These are phyloP conservation scores for Geotrichum cucujoidarum DNA, from an alignment of 1,139 yeast species.

Conservation along the genomic window DNA sequence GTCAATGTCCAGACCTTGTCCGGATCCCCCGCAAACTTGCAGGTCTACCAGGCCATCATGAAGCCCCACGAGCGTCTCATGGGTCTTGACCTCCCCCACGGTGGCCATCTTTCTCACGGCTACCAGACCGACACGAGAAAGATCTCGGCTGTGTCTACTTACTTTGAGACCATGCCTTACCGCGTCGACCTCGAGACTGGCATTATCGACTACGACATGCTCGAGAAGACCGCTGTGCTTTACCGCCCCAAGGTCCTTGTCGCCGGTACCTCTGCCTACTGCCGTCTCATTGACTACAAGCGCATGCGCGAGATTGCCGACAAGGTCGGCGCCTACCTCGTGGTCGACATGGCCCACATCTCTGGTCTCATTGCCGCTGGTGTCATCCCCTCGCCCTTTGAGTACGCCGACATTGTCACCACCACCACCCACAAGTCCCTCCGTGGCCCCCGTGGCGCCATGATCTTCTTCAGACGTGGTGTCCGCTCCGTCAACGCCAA, in stretches of 20 bases:
- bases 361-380: constrained; percentile 93
- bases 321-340: constrained; percentile 84
- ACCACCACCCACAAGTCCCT: constrained; percentile 96
- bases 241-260: constrained; percentile 93
- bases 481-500: constrained; percentile 70
- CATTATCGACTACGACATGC: constrained; percentile 81
- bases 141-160: constrained; percentile 85
- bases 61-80: constrained; percentile 88
- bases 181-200: constrained; percentile 82
- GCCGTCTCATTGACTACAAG: constrained; percentile 84
- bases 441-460: constrained; percentile 98
- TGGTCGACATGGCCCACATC: constrained; percentile 95
- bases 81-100: constrained; percentile 97
- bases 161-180: constrained; percentile 97
- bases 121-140: constrained; percentile 85
- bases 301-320: constrained; percentile 87
- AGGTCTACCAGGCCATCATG: constrained; percentile 87
- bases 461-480: constrained; percentile 94
- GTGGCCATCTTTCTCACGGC: constrained; percentile 96
- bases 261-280: constrained; percentile 96
- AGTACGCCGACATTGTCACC: constrained; percentile 90
- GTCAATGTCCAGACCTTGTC: constrained; percentile 92
- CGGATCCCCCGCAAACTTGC: constrained; percentile 94
- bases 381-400: constrained; percentile 89
- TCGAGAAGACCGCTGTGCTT: constrained; percentile 75